Evolutionary conservation across 495 filamentous ascomycete genomes (phyloP).

Genomic region (Aspergillus indologenus): DNA sequence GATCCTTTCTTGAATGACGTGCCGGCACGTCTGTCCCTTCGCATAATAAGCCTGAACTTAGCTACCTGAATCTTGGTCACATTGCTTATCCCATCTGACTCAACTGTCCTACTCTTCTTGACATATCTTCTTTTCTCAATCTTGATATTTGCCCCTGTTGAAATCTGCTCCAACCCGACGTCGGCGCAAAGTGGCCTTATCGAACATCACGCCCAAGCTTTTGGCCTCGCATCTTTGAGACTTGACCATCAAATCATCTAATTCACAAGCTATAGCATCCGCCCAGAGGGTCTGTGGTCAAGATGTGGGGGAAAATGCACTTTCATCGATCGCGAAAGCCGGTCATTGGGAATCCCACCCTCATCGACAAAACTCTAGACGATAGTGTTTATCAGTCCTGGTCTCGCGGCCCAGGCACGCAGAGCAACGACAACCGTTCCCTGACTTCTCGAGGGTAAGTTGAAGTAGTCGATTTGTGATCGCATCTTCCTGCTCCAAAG

Average conservation of each 20-base stretch:
- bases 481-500: background rate
- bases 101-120: constrained; percentile 9
- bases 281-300: constrained; percentile 12
- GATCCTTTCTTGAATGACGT: constrained; percentile 11
- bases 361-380: constrained; percentile 40
- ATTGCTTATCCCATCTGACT: constrained; percentile 8
- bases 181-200: background rate
- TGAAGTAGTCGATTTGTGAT: constrained; percentile 31
- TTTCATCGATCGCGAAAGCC: constrained; percentile 43
- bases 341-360: constrained; percentile 43
- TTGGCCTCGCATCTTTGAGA: background rate
- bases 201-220: background rate
- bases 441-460: constrained; percentile 43
- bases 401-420: constrained; percentile 8
- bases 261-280: background rate
- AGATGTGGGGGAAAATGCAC: constrained; percentile 46
- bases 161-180: background rate
- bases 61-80: background rate
- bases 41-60: constrained; percentile 2
- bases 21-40: constrained; percentile 19
- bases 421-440: constrained; percentile 10
- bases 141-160: background rate
- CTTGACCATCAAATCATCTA: background rate
- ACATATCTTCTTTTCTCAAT: background rate
- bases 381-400: constrained; percentile 26